A percentile compares a stretch with the other conserved stretches of the same genome.
phyloP scores from a whole-genome alignment of 2,329 filamentous ascomycete species.

The Ascosphaera aggregata region DNA sequence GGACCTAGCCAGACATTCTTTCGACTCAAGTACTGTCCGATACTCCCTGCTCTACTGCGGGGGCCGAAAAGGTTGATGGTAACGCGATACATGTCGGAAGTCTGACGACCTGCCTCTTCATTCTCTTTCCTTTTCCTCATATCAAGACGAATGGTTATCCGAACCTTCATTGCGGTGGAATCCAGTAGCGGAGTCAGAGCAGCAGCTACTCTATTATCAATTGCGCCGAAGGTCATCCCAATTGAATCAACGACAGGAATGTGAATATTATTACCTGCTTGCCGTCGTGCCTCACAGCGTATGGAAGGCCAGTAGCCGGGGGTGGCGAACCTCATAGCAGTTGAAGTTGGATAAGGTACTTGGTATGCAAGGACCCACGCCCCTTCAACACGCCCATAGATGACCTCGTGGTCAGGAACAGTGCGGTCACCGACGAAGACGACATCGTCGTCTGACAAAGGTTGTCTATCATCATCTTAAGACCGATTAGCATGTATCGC shows the following conservation, averaged over 20 bases:
- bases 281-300: constrained; percentile 44
- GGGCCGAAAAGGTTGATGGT: constrained; percentile 64
- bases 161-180: constrained; percentile 35
- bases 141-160: constrained; percentile 48
- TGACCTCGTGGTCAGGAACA: constrained; percentile 46
- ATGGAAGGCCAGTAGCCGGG: constrained; percentile 43
- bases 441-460: constrained; percentile 18
- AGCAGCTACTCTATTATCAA: constrained; percentile 43
- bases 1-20: constrained; percentile 43
- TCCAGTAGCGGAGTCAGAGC: constrained; percentile 55
- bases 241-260: constrained; percentile 56
- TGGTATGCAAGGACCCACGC: constrained; percentile 41
- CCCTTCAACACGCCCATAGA: constrained; percentile 53
- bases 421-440: constrained; percentile 30
- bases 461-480: constrained; percentile 15
- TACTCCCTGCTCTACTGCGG: constrained; percentile 34
- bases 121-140: constrained; percentile 36
- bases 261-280: constrained; percentile 29
- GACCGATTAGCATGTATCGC: constrained; percentile 2
- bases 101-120: constrained; percentile 40
- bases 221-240: constrained; percentile 46
- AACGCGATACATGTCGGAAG: constrained; percentile 37
- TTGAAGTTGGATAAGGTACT: constrained; percentile 35
- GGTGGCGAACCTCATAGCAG: constrained; percentile 33
- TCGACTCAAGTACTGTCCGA: constrained; percentile 45